phyloP scores from a whole-genome alignment of 2,329 filamentous ascomycete species.

The Neonectria coccinea region DNA sequence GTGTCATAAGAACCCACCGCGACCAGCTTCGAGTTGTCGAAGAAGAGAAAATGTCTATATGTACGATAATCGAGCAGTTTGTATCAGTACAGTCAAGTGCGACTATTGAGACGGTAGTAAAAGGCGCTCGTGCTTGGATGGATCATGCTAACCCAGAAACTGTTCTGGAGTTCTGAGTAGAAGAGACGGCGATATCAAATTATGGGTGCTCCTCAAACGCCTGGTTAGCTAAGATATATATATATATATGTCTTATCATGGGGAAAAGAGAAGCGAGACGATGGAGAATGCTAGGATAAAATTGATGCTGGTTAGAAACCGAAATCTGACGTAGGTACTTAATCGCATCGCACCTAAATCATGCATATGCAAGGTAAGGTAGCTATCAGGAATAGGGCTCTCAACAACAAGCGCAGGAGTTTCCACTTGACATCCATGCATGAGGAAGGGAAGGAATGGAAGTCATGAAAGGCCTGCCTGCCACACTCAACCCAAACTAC shows the following conservation, averaged over 20 bases:
- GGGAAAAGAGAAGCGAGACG: neutral
- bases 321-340: neutral
- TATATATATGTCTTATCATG: neutral
- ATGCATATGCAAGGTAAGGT: neutral
- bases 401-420: neutral
- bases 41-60: conserved; percentile 4
- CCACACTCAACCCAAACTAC: neutral
- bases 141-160: neutral
- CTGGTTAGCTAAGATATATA: neutral
- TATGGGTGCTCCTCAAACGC: too few species aligned
- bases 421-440: conserved; percentile 4
- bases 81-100: conserved; percentile 7
- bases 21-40: neutral
- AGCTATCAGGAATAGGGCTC: conserved; percentile 1
- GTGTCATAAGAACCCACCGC: conserved; percentile 6
- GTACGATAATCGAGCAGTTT: conserved; percentile 10
- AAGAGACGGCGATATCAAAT: neutral
- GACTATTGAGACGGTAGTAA: neutral
- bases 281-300: neutral
- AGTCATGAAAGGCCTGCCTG: neutral
- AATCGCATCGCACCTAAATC: neutral
- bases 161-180: neutral
- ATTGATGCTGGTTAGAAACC: neutral
- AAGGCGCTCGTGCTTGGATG: neutral
- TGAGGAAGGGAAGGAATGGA: neutral